Conservation (phyloP, 1,139 yeast genomes). For the Geotrichum histeridarum region DNA sequence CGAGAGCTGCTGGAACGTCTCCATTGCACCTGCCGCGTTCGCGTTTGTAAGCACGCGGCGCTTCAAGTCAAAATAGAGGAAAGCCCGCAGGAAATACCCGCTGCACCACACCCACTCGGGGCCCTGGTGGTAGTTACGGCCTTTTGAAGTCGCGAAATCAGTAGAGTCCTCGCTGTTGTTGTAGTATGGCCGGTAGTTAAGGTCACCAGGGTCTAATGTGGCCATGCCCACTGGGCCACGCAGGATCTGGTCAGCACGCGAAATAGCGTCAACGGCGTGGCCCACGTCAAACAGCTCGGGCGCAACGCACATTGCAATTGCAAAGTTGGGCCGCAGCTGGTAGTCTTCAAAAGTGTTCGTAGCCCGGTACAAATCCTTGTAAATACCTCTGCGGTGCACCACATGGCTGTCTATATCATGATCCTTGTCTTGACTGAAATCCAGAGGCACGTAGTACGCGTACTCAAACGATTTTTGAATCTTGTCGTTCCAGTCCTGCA, state of each 20-base stretch:
- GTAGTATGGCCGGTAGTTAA: constrained; percentile 87
- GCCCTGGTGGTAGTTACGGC: constrained; percentile 96
- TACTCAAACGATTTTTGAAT: constrained; percentile 70
- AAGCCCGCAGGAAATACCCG: constrained; percentile 84
- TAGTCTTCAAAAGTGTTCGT: constrained; percentile 92
- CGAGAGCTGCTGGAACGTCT: constrained; percentile 43
- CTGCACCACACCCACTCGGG: constrained; percentile 97
- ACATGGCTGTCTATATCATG: constrained; percentile 59
- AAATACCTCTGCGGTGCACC: constrained; percentile 86
- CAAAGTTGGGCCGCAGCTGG: constrained; percentile 85
- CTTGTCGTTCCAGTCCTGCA: constrained; percentile 65
- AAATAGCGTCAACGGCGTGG: constrained; percentile 59
- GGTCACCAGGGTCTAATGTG: constrained; percentile 87
- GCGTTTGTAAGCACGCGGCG: constrained; percentile 27
- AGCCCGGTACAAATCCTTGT: constrained; percentile 74
- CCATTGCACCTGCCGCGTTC: constrained; percentile 25
- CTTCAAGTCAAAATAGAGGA: constrained; percentile 47
- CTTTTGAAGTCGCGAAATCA: constrained; percentile 91
- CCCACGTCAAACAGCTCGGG: constrained; percentile 75
- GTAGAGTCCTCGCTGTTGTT: constrained; percentile 70
- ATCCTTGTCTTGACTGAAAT: constrained; percentile 47
- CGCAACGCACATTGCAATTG: constrained; percentile 88
- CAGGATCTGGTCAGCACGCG: constrained; percentile 62
- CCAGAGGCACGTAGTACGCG: constrained; percentile 67
- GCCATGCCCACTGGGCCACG: constrained; percentile 91